phyloP scores from a whole-genome alignment of 768 basidiomycete genomes.

The Pleurotus platypus region DNA sequence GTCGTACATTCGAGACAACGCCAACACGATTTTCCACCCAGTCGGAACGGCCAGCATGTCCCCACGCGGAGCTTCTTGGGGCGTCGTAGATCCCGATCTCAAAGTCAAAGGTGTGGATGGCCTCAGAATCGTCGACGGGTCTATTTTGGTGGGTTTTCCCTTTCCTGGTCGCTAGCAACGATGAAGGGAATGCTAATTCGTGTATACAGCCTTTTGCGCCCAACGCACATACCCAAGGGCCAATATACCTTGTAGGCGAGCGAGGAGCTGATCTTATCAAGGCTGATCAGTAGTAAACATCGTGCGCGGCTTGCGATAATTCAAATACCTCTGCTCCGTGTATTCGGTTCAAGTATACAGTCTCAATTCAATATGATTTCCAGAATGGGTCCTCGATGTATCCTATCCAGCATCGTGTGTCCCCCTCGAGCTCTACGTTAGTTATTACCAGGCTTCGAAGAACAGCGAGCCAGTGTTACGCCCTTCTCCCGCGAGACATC shows the following conservation, averaged over 20 bases:
- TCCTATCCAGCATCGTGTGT: no score
- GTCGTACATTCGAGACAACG: conserved; percentile 19
- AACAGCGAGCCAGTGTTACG: no score
- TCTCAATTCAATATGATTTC: no score
- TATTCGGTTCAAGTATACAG: no score
- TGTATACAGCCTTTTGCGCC: conserved; percentile 19
- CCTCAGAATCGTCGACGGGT: conserved; percentile 36
- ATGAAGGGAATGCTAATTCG: not conserved
- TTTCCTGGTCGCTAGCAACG: not conserved
- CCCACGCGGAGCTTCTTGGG: conserved; percentile 19
- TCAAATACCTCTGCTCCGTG: no score
- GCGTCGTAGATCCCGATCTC: conserved; percentile 35
- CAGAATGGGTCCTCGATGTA: no score
- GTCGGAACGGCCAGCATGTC: conserved; percentile 32
- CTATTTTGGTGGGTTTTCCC: conserved; percentile 24
- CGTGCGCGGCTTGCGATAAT: no score
- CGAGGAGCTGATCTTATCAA: conserved; percentile 26
- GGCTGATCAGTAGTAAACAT: not conserved
- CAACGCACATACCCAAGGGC: conserved; percentile 21
- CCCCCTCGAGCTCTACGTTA: no score
- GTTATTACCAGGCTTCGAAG: no score
- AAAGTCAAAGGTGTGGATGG: conserved; percentile 31
- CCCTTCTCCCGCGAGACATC: no score
- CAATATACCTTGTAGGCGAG: conserved; percentile 24
- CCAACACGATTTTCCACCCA: conserved; percentile 28